Conservation (phyloP, 805 yeast genomes). For the Wickerhamomyces mucosus region DNA sequence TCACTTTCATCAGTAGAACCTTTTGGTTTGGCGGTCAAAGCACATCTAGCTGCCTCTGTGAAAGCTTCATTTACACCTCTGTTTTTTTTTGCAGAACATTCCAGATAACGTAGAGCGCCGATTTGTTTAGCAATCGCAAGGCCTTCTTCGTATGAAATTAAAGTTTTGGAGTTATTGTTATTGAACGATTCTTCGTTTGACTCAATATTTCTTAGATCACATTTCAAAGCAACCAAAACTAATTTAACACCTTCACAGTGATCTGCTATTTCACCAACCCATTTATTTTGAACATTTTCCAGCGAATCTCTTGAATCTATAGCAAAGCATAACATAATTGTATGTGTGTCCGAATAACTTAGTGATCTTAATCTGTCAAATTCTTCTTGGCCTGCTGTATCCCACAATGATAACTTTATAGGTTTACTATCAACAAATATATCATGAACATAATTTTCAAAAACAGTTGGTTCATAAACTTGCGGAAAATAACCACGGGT, state of each 20-base stretch:
- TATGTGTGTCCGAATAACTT: conserved; percentile 91
- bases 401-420: conserved; percentile 91
- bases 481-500: conserved; percentile 97
- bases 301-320: conserved; percentile 91
- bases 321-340: conserved; percentile 92
- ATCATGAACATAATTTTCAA: conserved; percentile 95
- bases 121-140: conserved; percentile 84
- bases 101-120: conserved; percentile 90
- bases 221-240: conserved; percentile 88
- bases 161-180: conserved; percentile 28
- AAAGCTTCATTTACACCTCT: conserved; percentile 99
- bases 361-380: conserved; percentile 89
- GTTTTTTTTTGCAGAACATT: conserved; percentile 93
- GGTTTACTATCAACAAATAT: conserved; percentile 92
- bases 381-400: conserved; percentile 98
- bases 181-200: conserved; percentile 29
- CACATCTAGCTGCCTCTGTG: conserved; percentile 97
- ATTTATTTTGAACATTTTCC: conserved; percentile 88
- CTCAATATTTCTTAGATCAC: conserved; percentile 76
- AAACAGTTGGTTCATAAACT: conserved; percentile 96
- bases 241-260: conserved; percentile 95
- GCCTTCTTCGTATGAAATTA: conserved; percentile 90
- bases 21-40: conserved; percentile 79
- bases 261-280: conserved; percentile 96
- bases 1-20: conserved; percentile 45